phyloP scores from a whole-genome alignment of 495 filamentous ascomycete species.

The Xylona heveae region DNA sequence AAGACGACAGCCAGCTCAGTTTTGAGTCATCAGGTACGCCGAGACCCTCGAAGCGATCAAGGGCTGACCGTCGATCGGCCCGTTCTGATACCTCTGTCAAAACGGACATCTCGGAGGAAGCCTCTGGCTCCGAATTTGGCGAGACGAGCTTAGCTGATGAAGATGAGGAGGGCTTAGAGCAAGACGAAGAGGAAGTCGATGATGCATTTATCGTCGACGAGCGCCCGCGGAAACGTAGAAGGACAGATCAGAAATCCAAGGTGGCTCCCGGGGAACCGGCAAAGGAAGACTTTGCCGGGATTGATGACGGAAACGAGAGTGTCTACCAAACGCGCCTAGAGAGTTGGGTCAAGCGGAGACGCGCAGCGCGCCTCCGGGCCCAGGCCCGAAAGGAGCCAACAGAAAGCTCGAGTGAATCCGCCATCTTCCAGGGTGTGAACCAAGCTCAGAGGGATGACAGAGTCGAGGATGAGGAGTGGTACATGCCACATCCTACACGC shows the following conservation, averaged over 20 bases:
- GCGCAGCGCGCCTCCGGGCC: slow-evolving; percentile 35
- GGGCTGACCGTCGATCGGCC: slow-evolving; percentile 11
- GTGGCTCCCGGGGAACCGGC: slow-evolving; percentile 16
- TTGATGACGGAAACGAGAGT: slow-evolving; percentile 83
- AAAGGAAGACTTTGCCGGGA: slow-evolving; percentile 44
- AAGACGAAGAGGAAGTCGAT: slow-evolving; percentile 7
- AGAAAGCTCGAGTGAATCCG: slow-evolving; percentile 11
- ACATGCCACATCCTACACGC: slow-evolving; percentile 61
- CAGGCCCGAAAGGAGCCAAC: slow-evolving; percentile 4
- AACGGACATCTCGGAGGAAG: slow-evolving; percentile 11
- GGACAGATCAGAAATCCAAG: slow-evolving; percentile 19
- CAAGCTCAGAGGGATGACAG: slow-evolving; percentile 7
- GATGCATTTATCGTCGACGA: slow-evolving; percentile 11
- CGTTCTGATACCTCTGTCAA: not conserved
- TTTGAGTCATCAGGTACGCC: slow-evolving; percentile 7
- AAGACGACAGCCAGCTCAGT: slow-evolving; percentile 16
- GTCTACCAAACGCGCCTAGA: slow-evolving; percentile 59
- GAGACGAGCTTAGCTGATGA: slow-evolving; percentile 8
- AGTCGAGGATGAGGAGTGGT: slow-evolving; percentile 50
- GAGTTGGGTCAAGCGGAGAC: slow-evolving; percentile 50
- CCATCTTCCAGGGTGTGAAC: slow-evolving; percentile 9
- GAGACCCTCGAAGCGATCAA: slow-evolving; percentile 20
- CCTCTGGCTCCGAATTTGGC: slow-evolving; percentile 10
- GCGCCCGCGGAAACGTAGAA: slow-evolving; percentile 15
- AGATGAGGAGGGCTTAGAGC: slow-evolving; percentile 12